Base-by-base conservation (phyloP, 1,284 basidiomycete genomes). In the Ustilago xerochloae region DNA sequence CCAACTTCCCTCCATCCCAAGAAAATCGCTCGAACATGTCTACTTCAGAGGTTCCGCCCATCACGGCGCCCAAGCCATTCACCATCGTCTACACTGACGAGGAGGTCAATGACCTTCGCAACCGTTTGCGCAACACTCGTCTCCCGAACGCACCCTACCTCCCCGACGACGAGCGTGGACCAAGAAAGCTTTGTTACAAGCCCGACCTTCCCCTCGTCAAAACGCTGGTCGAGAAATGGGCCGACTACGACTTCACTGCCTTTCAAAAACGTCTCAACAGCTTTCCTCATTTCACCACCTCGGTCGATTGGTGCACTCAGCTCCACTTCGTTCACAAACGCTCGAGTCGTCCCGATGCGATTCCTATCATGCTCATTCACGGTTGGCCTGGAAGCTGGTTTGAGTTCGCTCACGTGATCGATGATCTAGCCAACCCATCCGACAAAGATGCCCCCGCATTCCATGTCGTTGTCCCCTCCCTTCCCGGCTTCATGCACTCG, bases 351-450 rank as follows among this genome's bases (percentile, higher is more conserved):
- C 22, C 64, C 6, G 69, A 78, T 58, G 80, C 80, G 3, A 76
- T 81, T 35, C 80, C 80, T 13, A 49, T 81, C 63, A 77, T 81
- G 59, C 77, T 80, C 52, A 68, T 75, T 43, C 80, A 81, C 22
- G 80, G 80, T n/a, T 81, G 78, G 78, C 80, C 80, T 4, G 73
- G 73, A 38, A 71, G 68, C 57, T 59, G 78, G 78, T 62, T 66
- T 52, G 73, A 75, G 43, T 75, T 75, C 18, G 64, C 63, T 4
- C 61, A 75, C 22, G 64, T 75, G 15, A 75, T 75, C 26, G 58
- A 75, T 39, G 51, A 67, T 4, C 62, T 75, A 1, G 73, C 61
- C 48, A 66, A 72, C 32, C 73, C 73, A 7, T 28, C 52, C 4
- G 64, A 75, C 33, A 51, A 63, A 16, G 53, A 55, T 18, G 52